A percentile compares a stretch with the other conserved stretches of the same genome.
Conservation (phyloP, 129 eudicot species). For the Chrysanthemum makinoi region DNA sequence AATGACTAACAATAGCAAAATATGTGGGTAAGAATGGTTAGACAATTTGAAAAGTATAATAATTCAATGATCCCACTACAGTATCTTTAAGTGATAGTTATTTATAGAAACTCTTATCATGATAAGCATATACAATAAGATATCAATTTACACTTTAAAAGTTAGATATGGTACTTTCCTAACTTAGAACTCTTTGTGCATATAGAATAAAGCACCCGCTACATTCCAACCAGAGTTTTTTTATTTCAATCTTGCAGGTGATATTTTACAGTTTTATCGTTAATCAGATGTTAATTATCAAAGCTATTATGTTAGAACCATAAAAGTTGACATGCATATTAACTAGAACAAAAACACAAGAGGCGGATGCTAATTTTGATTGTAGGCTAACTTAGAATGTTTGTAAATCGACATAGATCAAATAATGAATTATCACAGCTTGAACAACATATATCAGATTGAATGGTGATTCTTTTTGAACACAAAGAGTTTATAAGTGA, state of each 20-base stretch:
- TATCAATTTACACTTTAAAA: neutral
- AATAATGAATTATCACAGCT: constrained; percentile 6
- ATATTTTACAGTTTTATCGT: neutral
- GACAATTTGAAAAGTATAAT: neutral
- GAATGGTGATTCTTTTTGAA: constrained; percentile 17
- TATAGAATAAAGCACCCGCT: neutral
- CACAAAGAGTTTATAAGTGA: neutral
- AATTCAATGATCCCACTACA: constrained; percentile 24
- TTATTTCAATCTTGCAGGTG: neutral
- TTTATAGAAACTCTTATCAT: constrained; percentile 16
- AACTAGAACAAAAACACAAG: constrained; percentile 1
- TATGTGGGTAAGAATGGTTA: constrained; percentile 32
- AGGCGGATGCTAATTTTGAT: constrained; percentile 14
- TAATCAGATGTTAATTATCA: neutral
- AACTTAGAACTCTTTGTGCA: neutral
- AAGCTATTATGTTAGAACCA: neutral
- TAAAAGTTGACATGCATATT: neutral
- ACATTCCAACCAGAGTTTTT: neutral
- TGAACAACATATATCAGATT: constrained; percentile 23
- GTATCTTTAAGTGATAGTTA: constrained; percentile 22
- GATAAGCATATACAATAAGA: constrained; percentile 6
- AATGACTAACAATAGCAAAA: constrained; percentile 12
- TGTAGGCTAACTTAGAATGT: constrained; percentile 13
- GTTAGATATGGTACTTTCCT: constrained; percentile 5
- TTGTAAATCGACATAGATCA: constrained; percentile 13